Evolutionary conservation across 2,329 filamentous ascomycete species (phyloP), one percentile per base, ranked within the genome.

Genomic region (Aspergillus phoenicis): DNA sequence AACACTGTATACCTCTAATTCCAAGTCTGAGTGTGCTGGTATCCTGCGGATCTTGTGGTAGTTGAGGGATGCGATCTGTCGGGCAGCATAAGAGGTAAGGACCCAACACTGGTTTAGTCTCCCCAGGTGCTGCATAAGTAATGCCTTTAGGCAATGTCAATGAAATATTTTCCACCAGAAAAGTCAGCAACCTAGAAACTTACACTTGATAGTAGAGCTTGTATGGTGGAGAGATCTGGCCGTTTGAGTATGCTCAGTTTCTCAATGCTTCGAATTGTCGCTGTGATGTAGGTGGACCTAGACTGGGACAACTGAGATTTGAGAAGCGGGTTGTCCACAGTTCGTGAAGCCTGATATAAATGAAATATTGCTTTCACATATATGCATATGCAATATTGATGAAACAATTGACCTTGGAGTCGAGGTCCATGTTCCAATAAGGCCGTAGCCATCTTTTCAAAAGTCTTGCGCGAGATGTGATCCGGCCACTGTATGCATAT

Each of bases 201-300:
- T 63, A 72, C 70, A 30, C 62, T 63, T 4, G 70, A 71, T 45
- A 72, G 47, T 10, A 72, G 47, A n/a, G 67, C 55, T 43, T 72
- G 70, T 8, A 72, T 60, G 3, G 64, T 48, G 8, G 62, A 15
- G 4, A 71, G 57, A 56, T 57, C 65, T 8, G 69, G 70, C 1
- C 39, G 15, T 11, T 51, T 59, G 22, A 70, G 52, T 4, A 71
- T 60, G 48, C 65, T 66, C 39, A 72, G 57, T 5, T 64, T 52
- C 11, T 47, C 56, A 3, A 70, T 55, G n/a, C 61, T 61, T 22
- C 55, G 52, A 15, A 71, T 52, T 2, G 64, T 61, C 22, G 60
- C 63, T 15, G 59, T 57, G 39, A 64, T 62, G 52, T 71, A 72
- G 4, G n/a, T n/a, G 30, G 33, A 60, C 48, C 62, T 70, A 5